phyloP scores from a whole-genome alignment of 2,329 filamentous ascomycete species.

The Apiospora sp. region DNA sequence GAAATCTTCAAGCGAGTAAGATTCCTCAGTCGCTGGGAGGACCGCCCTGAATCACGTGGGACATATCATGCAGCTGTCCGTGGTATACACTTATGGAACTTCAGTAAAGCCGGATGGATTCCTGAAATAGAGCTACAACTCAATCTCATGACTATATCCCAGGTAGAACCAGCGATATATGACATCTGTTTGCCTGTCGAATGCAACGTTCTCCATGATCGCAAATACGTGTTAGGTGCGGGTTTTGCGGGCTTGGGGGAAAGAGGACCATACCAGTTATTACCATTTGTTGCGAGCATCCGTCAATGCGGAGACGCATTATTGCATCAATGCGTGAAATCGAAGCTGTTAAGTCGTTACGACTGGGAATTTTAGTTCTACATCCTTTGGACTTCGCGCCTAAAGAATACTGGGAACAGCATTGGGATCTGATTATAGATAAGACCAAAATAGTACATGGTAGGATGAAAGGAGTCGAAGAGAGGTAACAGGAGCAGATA shows the following conservation, averaged over 20 bases:
- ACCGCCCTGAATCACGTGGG: neutral
- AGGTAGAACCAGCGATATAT: neutral
- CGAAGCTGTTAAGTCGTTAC: neutral
- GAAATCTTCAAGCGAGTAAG: neutral
- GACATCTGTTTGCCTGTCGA: too few species aligned
- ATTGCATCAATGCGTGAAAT: neutral
- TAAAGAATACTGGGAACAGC: neutral
- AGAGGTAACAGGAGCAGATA: too few species aligned
- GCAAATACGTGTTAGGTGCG: too few species aligned
- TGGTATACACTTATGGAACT: neutral
- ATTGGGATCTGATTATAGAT: neutral
- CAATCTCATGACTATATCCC: rapidly evolving
- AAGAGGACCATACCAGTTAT: too few species aligned
- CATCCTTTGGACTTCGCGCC: neutral
- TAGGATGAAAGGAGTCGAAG: too few species aligned
- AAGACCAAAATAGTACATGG: too few species aligned
- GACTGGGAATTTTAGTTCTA: neutral
- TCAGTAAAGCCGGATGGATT: neutral
- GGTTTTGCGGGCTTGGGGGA: too few species aligned
- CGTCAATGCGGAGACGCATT: neutral
- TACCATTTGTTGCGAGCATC: neutral
- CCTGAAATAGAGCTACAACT: neutral
- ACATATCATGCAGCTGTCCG: rapidly evolving
- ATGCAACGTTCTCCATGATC: too few species aligned
- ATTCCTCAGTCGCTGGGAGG: neutral